These are phyloP conservation scores for Fusarium sp. DNA, from an alignment of 2,329 filamentous ascomycete species.

Conservation along the genomic window DNA sequence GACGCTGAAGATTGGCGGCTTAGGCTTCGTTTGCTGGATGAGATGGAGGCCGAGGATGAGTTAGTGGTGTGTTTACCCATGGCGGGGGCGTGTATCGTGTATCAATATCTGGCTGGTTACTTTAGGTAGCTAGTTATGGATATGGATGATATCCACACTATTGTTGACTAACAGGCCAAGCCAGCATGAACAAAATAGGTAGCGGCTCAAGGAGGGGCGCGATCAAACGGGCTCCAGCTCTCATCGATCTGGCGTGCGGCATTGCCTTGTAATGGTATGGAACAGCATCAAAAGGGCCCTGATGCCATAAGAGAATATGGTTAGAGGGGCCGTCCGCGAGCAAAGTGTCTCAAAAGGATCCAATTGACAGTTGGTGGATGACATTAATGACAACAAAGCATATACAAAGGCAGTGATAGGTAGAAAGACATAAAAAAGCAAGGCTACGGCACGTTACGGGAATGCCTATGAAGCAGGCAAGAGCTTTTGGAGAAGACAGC, in stretches of 20 bases:
- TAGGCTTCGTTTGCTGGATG: slow-evolving; percentile 34
- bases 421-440: slow-evolving; percentile 19
- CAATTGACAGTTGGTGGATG: background rate
- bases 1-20: slow-evolving; percentile 37
- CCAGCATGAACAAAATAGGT: background rate
- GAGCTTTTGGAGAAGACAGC: slow-evolving; percentile 4
- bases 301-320: background rate
- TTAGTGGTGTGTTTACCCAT: slow-evolving; percentile 41
- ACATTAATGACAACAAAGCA: background rate
- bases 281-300: slow-evolving; percentile 8
- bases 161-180: background rate
- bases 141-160: slow-evolving; percentile 1
- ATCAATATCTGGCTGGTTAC: background rate
- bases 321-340: background rate
- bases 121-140: background rate
- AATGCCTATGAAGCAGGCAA: slow-evolving; percentile 11
- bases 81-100: slow-evolving; percentile 33
- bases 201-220: slow-evolving; percentile 8
- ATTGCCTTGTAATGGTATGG: slow-evolving; percentile 16
- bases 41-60: slow-evolving; percentile 21
- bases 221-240: slow-evolving; percentile 19
- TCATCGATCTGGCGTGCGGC: slow-evolving; percentile 12
- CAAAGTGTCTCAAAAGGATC: background rate
- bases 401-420: background rate
- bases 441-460: slow-evolving; percentile 14